A percentile compares a stretch with the other conserved stretches of the same genome.
phyloP scores from a whole-genome alignment of 2,329 filamentous ascomycete genomes.

The Fonsecaea nubica region DNA sequence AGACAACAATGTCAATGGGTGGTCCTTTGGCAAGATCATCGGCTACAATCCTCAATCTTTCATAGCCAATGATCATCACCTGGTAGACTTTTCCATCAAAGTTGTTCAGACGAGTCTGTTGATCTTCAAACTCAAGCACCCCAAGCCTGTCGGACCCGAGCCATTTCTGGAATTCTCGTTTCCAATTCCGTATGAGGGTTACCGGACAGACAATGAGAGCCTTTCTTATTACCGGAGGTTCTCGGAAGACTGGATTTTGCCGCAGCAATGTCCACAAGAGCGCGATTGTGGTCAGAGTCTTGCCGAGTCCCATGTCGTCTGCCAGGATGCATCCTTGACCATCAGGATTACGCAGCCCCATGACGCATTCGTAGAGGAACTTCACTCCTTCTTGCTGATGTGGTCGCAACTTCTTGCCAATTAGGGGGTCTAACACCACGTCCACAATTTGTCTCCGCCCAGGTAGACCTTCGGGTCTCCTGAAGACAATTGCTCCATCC shows the following conservation, averaged over 20 bases:
- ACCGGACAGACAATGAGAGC: conserved; percentile 76
- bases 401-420: conserved; percentile 67
- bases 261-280: conserved; percentile 75
- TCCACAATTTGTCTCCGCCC: conserved; percentile 72
- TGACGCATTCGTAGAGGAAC: conserved; percentile 77
- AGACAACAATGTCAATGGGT: conserved; percentile 72
- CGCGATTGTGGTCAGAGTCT: conserved; percentile 75
- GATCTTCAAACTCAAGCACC: conserved; percentile 69
- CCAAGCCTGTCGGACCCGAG: conserved; percentile 73
- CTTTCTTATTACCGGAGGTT: conserved; percentile 69
- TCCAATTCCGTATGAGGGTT: conserved; percentile 75
- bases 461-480: conserved; percentile 61
- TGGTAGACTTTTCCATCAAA: conserved; percentile 74
- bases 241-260: conserved; percentile 67
- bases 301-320: conserved; percentile 78
- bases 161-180: conserved; percentile 76
- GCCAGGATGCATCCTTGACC: conserved; percentile 74
- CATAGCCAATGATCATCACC: conserved; percentile 76
- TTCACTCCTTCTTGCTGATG: conserved; percentile 74
- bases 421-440: conserved; percentile 72
- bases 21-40: conserved; percentile 68
- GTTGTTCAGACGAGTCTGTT: conserved; percentile 66
- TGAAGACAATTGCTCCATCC: conserved; percentile 70
- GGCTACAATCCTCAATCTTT: conserved; percentile 70
- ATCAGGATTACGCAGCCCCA: conserved; percentile 71